These are phyloP conservation scores for Xylaria grammica DNA, from an alignment of 495 filamentous ascomycete genomes.

Conservation along the genomic window DNA sequence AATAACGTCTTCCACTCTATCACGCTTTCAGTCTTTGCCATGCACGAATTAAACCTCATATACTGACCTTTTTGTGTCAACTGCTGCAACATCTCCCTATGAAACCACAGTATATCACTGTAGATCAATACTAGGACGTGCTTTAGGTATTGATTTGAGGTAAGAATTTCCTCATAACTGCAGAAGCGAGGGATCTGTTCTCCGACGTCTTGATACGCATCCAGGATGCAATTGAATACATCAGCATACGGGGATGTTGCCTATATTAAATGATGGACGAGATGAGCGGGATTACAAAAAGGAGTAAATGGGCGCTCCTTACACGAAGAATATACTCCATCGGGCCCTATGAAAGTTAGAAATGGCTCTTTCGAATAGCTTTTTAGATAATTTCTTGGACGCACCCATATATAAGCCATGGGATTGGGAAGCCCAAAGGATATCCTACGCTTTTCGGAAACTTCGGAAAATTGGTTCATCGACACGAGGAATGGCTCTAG, in stretches of 20 bases:
- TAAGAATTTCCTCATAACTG: conserved; percentile 29
- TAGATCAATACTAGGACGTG: conserved; percentile 41
- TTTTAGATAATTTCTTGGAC: not conserved
- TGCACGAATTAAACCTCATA: not conserved
- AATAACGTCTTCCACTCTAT: conserved; percentile 36
- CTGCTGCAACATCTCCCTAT: conserved; percentile 40
- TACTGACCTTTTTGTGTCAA: conserved; percentile 35
- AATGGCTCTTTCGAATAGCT: not conserved
- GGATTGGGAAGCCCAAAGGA: not conserved
- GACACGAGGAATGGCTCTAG: conserved; percentile 44
- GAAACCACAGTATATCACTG: conserved; percentile 53
- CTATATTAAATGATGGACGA: conserved; percentile 5
- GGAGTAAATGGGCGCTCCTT: not conserved
- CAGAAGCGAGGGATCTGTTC: conserved; percentile 43
- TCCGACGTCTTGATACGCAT: conserved; percentile 50
- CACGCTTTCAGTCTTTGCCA: not conserved
- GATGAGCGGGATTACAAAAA: not conserved
- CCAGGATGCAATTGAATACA: conserved; percentile 42
- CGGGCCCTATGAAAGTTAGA: conserved; percentile 1
- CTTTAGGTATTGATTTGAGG: conserved; percentile 26
- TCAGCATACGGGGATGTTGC: conserved; percentile 36
- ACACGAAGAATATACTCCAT: conserved; percentile 8
- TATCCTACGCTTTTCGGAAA: not conserved
- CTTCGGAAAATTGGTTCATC: conserved; percentile 39
- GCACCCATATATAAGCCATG: conserved; percentile 3